These are phyloP conservation scores for Vitis riparia DNA, from an alignment of 164 flowering plant genomes.

Conservation along the genomic window DNA sequence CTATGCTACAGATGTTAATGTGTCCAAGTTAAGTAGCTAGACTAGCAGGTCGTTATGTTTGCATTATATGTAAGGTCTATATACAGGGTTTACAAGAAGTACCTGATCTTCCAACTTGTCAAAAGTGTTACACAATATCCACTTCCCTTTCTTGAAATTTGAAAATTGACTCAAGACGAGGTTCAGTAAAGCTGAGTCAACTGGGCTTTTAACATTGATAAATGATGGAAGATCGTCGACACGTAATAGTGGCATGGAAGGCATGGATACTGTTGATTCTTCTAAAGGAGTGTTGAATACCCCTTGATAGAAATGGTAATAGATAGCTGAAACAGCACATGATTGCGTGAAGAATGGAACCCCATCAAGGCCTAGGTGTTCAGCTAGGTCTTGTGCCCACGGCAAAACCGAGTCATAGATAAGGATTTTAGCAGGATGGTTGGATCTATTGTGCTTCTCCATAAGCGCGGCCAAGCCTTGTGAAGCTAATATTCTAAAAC, in stretches of 20 bases:
- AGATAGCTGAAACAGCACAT: too few relatives aligned
- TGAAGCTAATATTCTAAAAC: too few relatives aligned
- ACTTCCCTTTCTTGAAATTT: slow-evolving; percentile 29
- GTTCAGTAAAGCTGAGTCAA: too few relatives aligned
- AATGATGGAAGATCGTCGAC: slow-evolving; percentile 40
- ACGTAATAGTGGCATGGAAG: slow-evolving; percentile 32
- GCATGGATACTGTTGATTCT: slow-evolving; percentile 11
- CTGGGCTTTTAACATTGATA: background rate
- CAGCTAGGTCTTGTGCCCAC: slow-evolving; percentile 1
- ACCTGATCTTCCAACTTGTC: slow-evolving; percentile 44
- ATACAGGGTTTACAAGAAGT: background rate
- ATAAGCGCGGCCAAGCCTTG: too few relatives aligned
- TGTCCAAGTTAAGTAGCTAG: too few relatives aligned
- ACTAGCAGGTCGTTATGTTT: too few relatives aligned
- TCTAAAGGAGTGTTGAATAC: slow-evolving; percentile 1
- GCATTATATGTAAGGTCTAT: too few relatives aligned
- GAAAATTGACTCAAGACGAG: slow-evolving; percentile 25
- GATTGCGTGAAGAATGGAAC: slow-evolving; percentile 54
- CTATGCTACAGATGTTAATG: too few relatives aligned
- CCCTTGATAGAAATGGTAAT: too few relatives aligned
- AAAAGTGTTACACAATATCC: slow-evolving; percentile 44
- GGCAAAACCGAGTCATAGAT: slow-evolving; percentile 45
- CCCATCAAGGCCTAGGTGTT: too few relatives aligned
- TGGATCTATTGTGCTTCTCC: too few relatives aligned
- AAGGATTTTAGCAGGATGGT: slow-evolving; percentile 21